Base-by-base conservation (phyloP, 1,284 basidiomycete genomes). In the Ganoderma resinaceum region DNA sequence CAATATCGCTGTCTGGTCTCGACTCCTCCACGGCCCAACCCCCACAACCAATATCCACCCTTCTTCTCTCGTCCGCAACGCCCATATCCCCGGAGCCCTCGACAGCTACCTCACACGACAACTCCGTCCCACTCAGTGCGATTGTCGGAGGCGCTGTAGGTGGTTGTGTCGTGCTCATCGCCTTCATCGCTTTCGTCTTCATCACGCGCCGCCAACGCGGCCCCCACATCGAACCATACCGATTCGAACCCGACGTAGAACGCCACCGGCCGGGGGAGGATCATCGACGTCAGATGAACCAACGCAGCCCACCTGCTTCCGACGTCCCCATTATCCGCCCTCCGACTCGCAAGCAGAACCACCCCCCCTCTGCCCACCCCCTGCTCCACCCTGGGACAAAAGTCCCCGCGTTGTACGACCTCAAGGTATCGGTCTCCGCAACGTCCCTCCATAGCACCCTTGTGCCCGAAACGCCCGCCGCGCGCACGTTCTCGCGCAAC, bases 151-250 rank as follows among this genome's bases (percentile, higher is more conserved):
- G 58, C 14, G 58, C 37, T 8, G 58, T 29, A 26, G 58, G 58
- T 23, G 58, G 58, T 60, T 29, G 35, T 3, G 35, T 60, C 58
- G 58, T 60, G 23, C 58, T 60, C 4, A 20, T 60, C n/a, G 58
- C 14, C 23, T 40, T 60, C 58, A 37, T 40, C 37, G n/a, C n/a
- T 23, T n/a, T 40, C 23, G 42, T 60, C 23, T 38, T 60, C 58
- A 12, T 60, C 35, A 60, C 9, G 2, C 58, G 58, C 14, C 58
- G 58, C 8, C 58, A n/a, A 60, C 35, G 37, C 14, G 9, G n/a
- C 7, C 11, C 23, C 42, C 58, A 14, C 5, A 60, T 60, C 1
- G 58, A 60, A 7, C 58, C 58, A 26, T 60, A 40, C 23, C 37
- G 37, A 26, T 26, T 60, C 12, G 23, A 40, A 40, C 37, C 14